Conservation (phyloP, 345 rosid species). For the Brassica rapa region DNA sequence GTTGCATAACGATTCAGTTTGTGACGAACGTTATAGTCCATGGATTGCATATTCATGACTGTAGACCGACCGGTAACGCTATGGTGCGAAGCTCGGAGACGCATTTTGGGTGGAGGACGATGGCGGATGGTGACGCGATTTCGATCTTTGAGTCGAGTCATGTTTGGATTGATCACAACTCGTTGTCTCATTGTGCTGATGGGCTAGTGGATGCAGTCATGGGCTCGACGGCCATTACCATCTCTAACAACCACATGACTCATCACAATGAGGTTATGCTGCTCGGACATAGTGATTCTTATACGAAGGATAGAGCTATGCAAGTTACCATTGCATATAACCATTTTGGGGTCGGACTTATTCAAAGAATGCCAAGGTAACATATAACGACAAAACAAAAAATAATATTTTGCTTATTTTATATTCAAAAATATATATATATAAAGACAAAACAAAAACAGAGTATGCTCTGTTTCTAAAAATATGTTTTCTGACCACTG, state of each 20-base stretch:
- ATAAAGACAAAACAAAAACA: not conserved
- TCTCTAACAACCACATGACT: constrained; percentile 86
- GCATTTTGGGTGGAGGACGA: constrained; percentile 90
- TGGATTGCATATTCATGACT: constrained; percentile 91
- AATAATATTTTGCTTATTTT: too few species aligned
- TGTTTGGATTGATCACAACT: constrained; percentile 91
- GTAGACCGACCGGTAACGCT: constrained; percentile 93
- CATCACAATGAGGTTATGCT: constrained; percentile 98
- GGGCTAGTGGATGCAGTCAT: constrained; percentile 94
- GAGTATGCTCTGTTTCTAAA: constrained; percentile 18
- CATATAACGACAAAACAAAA: not conserved
- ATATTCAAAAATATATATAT: too few species aligned
- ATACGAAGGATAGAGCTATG: constrained; percentile 82
- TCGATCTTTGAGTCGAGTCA: constrained; percentile 92
- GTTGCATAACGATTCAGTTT: constrained; percentile 80
- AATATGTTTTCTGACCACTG: constrained; percentile 4
- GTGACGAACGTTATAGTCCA: constrained; percentile 88
- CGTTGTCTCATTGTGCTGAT: constrained; percentile 87
- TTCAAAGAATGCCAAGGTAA: constrained; percentile 98
- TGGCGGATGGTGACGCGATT: constrained; percentile 92
- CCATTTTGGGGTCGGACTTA: constrained; percentile 92
- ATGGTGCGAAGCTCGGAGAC: constrained; percentile 84
- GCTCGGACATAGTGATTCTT: constrained; percentile 90
- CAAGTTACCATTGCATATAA: constrained; percentile 96
- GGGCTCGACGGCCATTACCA: constrained; percentile 95